These are phyloP conservation scores for Rutstroemia sp. DNA, from an alignment of 2,329 filamentous ascomycete species.

Conservation along the genomic window DNA sequence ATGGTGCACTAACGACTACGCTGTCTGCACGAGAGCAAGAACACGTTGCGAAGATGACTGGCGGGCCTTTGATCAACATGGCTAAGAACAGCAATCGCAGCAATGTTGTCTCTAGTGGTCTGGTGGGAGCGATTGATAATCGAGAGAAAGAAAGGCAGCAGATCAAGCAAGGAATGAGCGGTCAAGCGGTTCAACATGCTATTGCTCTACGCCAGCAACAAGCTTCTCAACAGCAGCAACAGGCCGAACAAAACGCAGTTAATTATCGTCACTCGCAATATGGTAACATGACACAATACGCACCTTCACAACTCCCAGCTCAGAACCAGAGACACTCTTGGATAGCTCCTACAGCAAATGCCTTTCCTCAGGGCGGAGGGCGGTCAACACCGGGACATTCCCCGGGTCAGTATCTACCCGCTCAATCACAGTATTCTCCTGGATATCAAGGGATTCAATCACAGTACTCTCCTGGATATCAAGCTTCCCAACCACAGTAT, in stretches of 20 bases:
- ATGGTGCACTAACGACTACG: constrained; percentile 45
- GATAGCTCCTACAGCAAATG: constrained; percentile 26
- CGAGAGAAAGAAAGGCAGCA: constrained; percentile 71
- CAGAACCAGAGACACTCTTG: constrained; percentile 28
- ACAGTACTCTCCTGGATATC: constrained; percentile 9
- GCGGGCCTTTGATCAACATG: constrained; percentile 62
- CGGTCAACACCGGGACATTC: constrained; percentile 25
- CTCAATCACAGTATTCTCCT: neutral
- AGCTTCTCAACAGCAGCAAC: constrained; percentile 25
- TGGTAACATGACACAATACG: constrained; percentile 20
- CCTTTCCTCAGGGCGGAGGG: constrained; percentile 30
- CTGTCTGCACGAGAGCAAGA: constrained; percentile 86
- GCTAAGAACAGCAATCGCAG: constrained; percentile 36
- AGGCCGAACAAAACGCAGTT: constrained; percentile 13
- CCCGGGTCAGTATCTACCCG: neutral
- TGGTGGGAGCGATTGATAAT: constrained; percentile 73
- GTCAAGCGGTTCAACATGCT: constrained; percentile 64
- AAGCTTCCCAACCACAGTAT: constrained; percentile 11
- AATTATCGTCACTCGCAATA: constrained; percentile 20
- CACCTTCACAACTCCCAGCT: constrained; percentile 18
- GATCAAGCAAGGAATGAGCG: constrained; percentile 61
- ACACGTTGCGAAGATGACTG: constrained; percentile 76
- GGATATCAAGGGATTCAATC: constrained; percentile 1
- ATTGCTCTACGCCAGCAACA: constrained; percentile 61
- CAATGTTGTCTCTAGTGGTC: constrained; percentile 46